A percentile compares a stretch with the other conserved stretches of the same genome.
phyloP scores from a whole-genome alignment of 345 rosid genomes.

The Cardamine chenopodiifolia region DNA sequence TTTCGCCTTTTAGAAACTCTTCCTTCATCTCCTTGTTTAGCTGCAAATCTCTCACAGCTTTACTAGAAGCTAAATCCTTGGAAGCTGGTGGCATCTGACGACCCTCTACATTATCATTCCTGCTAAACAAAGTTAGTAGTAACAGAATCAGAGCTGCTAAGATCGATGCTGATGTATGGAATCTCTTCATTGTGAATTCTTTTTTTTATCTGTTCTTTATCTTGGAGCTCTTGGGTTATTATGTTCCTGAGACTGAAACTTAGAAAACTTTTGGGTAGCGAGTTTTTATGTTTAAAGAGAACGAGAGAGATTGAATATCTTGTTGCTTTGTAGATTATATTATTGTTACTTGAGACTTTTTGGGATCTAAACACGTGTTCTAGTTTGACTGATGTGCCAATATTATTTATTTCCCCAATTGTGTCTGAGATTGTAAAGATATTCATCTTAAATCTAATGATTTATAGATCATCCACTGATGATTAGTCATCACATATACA shows the following conservation, averaged over 20 bases:
- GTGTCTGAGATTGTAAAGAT: slow-evolving; percentile 22
- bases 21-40: slow-evolving; percentile 40
- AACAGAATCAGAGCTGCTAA: slow-evolving; percentile 48
- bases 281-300: slow-evolving; percentile 7
- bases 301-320: slow-evolving; percentile 23
- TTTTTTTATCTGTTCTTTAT: slow-evolving; percentile 24
- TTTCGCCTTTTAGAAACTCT: slow-evolving; percentile 46
- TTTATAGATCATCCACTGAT: slow-evolving; percentile 23
- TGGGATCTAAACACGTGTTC: slow-evolving; percentile 45
- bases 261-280: slow-evolving; percentile 7
- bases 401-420: slow-evolving; percentile 13
- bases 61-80: slow-evolving; percentile 39
- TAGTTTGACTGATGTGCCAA: slow-evolving; percentile 42
- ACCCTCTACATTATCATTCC: slow-evolving; percentile 45
- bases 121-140: slow-evolving; percentile 47
- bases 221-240: slow-evolving; percentile 5
- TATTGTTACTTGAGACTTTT: slow-evolving; percentile 26
- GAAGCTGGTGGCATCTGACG: slow-evolving; percentile 40
- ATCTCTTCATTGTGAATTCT: slow-evolving; percentile 51
- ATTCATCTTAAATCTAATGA: slow-evolving; percentile 16
- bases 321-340: slow-evolving; percentile 35
- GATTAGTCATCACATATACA: slow-evolving; percentile 8
- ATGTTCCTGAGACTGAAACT: slow-evolving; percentile 21
- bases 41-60: slow-evolving; percentile 44
- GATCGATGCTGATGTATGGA: slow-evolving; percentile 41